phyloP scores from a whole-genome alignment of 306 rosid species.

The Arachis hypogaea region DNA sequence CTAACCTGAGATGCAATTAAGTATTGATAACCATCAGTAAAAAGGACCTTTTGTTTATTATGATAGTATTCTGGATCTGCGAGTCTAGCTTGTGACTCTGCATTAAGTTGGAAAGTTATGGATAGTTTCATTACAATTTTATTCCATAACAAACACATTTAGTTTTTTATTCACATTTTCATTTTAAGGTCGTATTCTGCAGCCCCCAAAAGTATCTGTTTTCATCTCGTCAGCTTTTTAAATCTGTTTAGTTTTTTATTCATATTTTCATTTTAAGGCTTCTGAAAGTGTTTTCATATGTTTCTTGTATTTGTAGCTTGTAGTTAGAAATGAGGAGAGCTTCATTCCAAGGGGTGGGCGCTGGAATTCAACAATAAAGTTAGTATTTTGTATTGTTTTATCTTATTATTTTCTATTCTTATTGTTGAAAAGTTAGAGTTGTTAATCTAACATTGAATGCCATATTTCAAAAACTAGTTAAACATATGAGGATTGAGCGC shows the following conservation, averaged over 20 bases:
- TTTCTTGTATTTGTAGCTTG: slow-evolving; percentile 37
- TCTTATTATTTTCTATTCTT: not conserved
- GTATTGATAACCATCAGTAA: slow-evolving; percentile 70
- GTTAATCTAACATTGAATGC: slow-evolving; percentile 8
- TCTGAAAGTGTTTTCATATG: not conserved
- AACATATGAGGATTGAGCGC: slow-evolving; percentile 38
- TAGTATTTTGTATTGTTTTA: not conserved
- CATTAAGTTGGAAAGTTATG: slow-evolving; percentile 13
- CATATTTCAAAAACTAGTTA: slow-evolving; percentile 36
- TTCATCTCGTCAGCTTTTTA: not conserved
- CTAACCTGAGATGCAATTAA: slow-evolving; percentile 72
- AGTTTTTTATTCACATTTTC: slow-evolving; percentile 3
- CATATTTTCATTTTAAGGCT: not conserved
- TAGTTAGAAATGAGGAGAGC: slow-evolving; percentile 28
- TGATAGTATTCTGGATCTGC: slow-evolving; percentile 73
- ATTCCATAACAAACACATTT: too few species aligned
- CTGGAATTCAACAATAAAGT: slow-evolving; percentile 43
- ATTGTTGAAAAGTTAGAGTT: not conserved
- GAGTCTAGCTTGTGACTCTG: slow-evolving; percentile 73
- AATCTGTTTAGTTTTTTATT: not conserved
- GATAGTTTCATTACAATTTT: too few species aligned
- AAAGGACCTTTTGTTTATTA: slow-evolving; percentile 36
- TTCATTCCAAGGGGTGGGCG: slow-evolving; percentile 25
- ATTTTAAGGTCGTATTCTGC: slow-evolving; percentile 49
- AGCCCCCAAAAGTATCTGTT: slow-evolving; percentile 44